Conservation (phyloP, 805 yeast genomes). For the Tetrapisispora nanseiensis region DNA sequence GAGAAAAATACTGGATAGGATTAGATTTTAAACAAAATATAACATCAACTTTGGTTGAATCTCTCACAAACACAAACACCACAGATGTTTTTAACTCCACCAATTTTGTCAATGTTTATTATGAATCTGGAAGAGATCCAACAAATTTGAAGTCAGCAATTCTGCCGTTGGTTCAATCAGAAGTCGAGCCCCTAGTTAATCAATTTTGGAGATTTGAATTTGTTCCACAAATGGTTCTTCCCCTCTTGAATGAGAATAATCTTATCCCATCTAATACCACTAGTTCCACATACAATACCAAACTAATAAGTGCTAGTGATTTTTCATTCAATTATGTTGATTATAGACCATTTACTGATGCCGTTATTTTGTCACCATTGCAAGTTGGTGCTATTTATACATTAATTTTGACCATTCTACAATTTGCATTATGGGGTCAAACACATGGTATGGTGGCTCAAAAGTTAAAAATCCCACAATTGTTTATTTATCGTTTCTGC, state of each 20-base stretch:
- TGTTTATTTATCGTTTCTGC: constrained; percentile 42
- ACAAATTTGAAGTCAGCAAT: constrained; percentile 37
- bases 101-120: constrained; percentile 32
- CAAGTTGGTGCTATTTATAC: constrained; percentile 71
- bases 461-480: constrained; percentile 35
- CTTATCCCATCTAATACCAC: constrained; percentile 2
- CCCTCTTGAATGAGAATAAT: not conserved
- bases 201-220: constrained; percentile 12
- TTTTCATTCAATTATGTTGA: constrained; percentile 32
- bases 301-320: constrained; percentile 22
- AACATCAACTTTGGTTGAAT: constrained; percentile 23
- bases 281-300: constrained; percentile 4
- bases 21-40: constrained; percentile 44
- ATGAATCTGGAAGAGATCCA: constrained; percentile 59
- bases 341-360: constrained; percentile 38
- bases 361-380: constrained; percentile 52
- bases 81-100: constrained; percentile 13
- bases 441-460: constrained; percentile 43
- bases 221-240: not conserved
- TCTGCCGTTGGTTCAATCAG: constrained; percentile 33
- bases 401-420: constrained; percentile 63
- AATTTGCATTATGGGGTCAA: constrained; percentile 49
- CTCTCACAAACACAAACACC: constrained; percentile 15
- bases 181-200: constrained; percentile 23
- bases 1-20: constrained; percentile 55